These are phyloP conservation scores for Fraxinus velutina DNA, from an alignment of 305 asterid species.

Conservation along the genomic window DNA sequence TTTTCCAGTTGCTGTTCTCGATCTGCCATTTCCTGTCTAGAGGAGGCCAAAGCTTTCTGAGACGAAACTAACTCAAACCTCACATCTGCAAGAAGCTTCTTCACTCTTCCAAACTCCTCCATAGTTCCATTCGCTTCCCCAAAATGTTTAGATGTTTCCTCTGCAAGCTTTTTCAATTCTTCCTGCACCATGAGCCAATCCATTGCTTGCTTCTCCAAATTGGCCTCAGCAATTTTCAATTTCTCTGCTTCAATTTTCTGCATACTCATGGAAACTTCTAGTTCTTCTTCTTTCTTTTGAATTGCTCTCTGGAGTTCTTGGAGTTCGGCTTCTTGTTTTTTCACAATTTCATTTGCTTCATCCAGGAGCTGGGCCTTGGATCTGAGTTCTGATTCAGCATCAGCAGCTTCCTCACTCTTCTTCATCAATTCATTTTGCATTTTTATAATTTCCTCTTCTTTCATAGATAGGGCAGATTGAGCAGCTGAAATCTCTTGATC, in stretches of 20 bases:
- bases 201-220: constrained; percentile 69
- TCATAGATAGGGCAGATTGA: constrained; percentile 40
- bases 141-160: constrained; percentile 45
- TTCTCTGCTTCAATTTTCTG: constrained; percentile 55
- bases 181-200: constrained; percentile 71
- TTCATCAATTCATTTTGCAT: constrained; percentile 46
- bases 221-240: constrained; percentile 48
- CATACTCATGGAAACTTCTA: constrained; percentile 32
- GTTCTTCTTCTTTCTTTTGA: constrained; percentile 60
- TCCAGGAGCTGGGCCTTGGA: constrained; percentile 58
- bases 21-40: constrained; percentile 50
- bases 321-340: constrained; percentile 68
- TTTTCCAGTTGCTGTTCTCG: constrained; percentile 54
- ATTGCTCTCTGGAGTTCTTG: constrained; percentile 49
- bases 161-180: constrained; percentile 60
- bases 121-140: constrained; percentile 49
- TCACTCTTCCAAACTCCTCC: constrained; percentile 66
- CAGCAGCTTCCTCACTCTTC: constrained; percentile 58
- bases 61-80: constrained; percentile 68
- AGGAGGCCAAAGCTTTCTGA: constrained; percentile 57
- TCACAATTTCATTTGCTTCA: constrained; percentile 54
- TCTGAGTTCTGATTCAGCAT: constrained; percentile 51
- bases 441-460: constrained; percentile 59
- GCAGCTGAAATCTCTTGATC: constrained; percentile 53
- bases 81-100: constrained; percentile 61